Evolutionary conservation across 495 filamentous ascomycete genomes (phyloP).

Genomic region (Lophiostoma macrostomum): DNA sequence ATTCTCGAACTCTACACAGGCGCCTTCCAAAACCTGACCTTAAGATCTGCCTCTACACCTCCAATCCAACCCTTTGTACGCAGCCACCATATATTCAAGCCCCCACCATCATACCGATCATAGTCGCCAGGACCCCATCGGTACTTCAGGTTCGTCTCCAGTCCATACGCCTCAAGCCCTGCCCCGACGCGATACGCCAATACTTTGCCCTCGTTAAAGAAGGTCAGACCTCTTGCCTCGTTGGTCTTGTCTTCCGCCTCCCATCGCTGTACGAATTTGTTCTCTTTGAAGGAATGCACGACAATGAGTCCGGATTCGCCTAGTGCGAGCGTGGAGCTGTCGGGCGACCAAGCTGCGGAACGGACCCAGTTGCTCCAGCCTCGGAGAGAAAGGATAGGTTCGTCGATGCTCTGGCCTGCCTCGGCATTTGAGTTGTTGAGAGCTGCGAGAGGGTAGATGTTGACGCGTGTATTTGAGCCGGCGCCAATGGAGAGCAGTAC

Average conservation of each 20-base stretch:
- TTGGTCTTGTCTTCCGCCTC: not conserved
- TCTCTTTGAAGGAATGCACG: not conserved
- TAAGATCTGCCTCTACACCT: not conserved
- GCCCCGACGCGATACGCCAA: not conserved
- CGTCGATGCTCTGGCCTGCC: too few relatives aligned
- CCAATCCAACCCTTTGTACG: constrained; percentile 5
- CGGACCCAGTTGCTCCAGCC: not conserved
- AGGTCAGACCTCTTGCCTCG: not conserved
- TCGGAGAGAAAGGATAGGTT: too few relatives aligned
- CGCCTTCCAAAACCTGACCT: constrained; percentile 1
- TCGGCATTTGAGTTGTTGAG: not conserved
- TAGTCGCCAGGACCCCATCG: constrained; percentile 3
- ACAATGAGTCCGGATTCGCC: not conserved
- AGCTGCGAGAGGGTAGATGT: too few relatives aligned
- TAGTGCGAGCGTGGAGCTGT: not conserved
- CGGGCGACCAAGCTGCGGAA: not conserved
- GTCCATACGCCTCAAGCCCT: constrained; percentile 8
- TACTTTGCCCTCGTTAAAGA: constrained; percentile 3
- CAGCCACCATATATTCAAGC: not conserved
- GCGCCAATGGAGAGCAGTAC: not conserved
- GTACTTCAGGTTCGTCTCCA: constrained; percentile 14
- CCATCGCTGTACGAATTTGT: constrained; percentile 1
- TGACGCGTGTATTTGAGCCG: not conserved
- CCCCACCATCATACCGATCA: constrained; percentile 4
- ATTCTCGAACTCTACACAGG: too few relatives aligned